Conservation (phyloP, 257 asterid species). For the Verbascum thapsus region DNA sequence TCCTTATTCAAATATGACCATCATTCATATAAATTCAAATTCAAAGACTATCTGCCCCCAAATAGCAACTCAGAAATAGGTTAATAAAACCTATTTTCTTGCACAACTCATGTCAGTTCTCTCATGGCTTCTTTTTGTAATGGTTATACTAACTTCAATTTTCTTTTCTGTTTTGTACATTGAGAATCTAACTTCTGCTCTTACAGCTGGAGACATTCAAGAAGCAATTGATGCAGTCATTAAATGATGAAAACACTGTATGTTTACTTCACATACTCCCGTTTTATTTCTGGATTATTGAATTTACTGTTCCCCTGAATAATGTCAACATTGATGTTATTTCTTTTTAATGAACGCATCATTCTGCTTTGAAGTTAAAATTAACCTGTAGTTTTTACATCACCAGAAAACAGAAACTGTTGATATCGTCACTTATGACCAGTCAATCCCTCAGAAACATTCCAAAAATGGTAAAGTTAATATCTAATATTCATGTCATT, state of each 20-base stretch:
- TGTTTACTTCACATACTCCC: conserved; percentile 26
- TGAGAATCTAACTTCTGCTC: conserved; percentile 23
- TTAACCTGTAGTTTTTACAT: conserved; percentile 13
- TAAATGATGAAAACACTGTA: conserved; percentile 75
- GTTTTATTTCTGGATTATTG: background rate
- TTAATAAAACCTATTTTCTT: background rate
- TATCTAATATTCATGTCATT: background rate
- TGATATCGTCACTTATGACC: conserved; percentile 77
- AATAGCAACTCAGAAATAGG: background rate
- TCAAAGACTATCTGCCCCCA: background rate
- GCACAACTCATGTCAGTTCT: background rate
- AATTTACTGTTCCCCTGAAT: background rate
- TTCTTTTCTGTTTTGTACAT: conserved; percentile 14
- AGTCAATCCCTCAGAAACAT: conserved; percentile 45
- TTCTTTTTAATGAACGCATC: background rate
- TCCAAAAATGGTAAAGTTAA: conserved; percentile 48
- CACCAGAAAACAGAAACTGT: conserved; percentile 59
- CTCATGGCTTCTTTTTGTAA: background rate
- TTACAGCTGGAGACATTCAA: conserved; percentile 84
- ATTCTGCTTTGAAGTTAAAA: background rate
- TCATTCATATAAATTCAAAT: background rate
- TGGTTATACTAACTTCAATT: background rate
- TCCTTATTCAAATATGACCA: background rate
- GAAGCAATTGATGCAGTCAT: conserved; percentile 82
- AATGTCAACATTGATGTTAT: background rate